Evolutionary conservation across 2,329 filamentous ascomycete species (phyloP).

Genomic region (Calonectria multiphialidica): DNA sequence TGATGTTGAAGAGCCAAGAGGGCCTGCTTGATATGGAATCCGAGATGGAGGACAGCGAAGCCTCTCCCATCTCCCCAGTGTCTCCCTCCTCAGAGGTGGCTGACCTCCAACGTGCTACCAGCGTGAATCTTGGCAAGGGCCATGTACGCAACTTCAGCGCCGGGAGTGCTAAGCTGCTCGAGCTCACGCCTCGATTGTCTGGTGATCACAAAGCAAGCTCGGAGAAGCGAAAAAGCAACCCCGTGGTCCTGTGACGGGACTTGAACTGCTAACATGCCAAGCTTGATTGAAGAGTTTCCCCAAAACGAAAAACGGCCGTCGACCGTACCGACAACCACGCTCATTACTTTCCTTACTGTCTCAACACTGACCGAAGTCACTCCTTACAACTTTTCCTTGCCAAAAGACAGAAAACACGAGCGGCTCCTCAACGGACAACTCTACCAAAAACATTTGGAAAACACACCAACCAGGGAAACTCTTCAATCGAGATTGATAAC

Average conservation of each 20-base stretch:
- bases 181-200: conserved; percentile 70
- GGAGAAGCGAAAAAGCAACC: conserved; percentile 44
- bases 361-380: conserved; percentile 47
- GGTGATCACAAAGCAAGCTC: conserved; percentile 59
- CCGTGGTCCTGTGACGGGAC: conserved; percentile 31
- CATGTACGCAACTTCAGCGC: conserved; percentile 81
- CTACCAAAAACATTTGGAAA: conserved; percentile 38
- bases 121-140: conserved; percentile 73
- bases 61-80: conserved; percentile 43
- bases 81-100: conserved; percentile 48
- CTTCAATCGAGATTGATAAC: conserved; percentile 31
- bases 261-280: conserved; percentile 29
- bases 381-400: conserved; percentile 49
- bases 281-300: conserved; percentile 41
- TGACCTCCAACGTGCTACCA: conserved; percentile 74
- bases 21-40: conserved; percentile 60
- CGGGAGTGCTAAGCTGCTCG: conserved; percentile 80
- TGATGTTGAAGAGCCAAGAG: conserved; percentile 64
- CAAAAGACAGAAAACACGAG: conserved; percentile 22
- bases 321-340: conserved; percentile 27
- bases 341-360: conserved; percentile 39
- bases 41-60: conserved; percentile 47
- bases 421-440: conserved; percentile 14
- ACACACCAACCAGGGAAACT: conserved; percentile 33
- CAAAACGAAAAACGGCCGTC: conserved; percentile 14